A percentile compares a stretch with the other conserved stretches of the same genome.
Evolutionary conservation across 2,329 filamentous ascomycete genomes (phyloP).

Genomic region (Fusarium proliferatum): DNA sequence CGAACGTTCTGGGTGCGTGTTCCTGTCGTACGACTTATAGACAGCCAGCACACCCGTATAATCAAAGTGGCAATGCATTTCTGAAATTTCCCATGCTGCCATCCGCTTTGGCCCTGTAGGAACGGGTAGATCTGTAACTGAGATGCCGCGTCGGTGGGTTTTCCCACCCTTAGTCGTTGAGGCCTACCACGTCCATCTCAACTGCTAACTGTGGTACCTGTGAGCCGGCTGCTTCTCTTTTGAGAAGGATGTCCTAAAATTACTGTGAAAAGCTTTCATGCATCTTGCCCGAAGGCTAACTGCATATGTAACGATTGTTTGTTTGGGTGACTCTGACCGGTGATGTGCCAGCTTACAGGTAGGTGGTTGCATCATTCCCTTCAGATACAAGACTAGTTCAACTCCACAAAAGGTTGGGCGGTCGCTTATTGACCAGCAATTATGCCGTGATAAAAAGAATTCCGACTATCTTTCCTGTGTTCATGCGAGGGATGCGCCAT

Average conservation of each 20-base stretch:
- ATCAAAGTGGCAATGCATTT: conserved; percentile 26
- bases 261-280: conserved; percentile 21
- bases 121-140: conserved; percentile 3
- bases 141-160: background rate
- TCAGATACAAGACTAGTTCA: conserved; percentile 20
- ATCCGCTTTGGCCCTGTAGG: conserved; percentile 4
- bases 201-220: background rate
- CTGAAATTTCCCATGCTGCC: conserved; percentile 14
- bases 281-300: conserved; percentile 28
- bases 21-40: conserved; percentile 31
- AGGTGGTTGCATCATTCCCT: conserved; percentile 28
- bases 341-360: conserved; percentile 21
- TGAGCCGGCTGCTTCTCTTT: conserved; percentile 1
- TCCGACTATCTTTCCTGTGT: background rate
- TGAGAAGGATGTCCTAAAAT: conserved; percentile 17
- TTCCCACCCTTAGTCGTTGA: conserved; percentile 21
- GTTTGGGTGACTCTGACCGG: conserved; percentile 29
- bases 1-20: conserved; percentile 34
- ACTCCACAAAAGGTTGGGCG: conserved; percentile 1
- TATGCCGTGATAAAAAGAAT: conserved; percentile 4
- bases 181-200: conserved; percentile 21
- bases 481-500: conserved; percentile 1
- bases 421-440: conserved; percentile 14
- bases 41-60: conserved; percentile 19
- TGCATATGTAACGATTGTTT: conserved; percentile 34